Base-by-base conservation (phyloP, 805 yeast genomes). In the Vanderwaltozyma yarrowii region DNA sequence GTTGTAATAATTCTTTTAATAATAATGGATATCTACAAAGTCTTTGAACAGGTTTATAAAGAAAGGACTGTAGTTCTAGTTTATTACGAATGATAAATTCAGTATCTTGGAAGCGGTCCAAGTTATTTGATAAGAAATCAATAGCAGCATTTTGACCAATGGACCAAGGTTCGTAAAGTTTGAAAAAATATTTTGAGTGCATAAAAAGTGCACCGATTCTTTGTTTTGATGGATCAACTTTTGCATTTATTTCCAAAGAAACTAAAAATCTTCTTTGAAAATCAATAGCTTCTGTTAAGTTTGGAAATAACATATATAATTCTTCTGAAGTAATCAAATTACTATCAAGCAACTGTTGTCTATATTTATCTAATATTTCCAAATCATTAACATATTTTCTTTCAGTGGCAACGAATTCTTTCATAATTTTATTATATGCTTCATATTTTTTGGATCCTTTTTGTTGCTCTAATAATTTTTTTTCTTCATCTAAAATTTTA, bases 31-130 rank as follows among this genome's bases (percentile, higher is more conserved):
- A 92, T 58, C 88, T 85, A 69, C 96, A 85, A n/a, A 92, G 70
- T 45, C 99, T 73, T 65, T 92, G 99, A 28, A 92, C 85, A 0
- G 99, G 99, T 58, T 89, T 92, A 49, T 92, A 75, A 30, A 92
- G 69, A 60, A 84, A 84, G 36, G 89, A 78, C 56, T 84, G 97
- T 38, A 92, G 68, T 59, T 89, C 98, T 54, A 87, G 78, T 31
- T 85, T 81, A 20, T 92, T 89, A 46, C 79, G 89, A 42, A 88
- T 76, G 29, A 87, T 62, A 37, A 86, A 69, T 47, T 74, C 74
- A 5, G 68, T 54, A 5, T 76, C 71, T 46, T 83, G 86, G 46
- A 70, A 72, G 23, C 61, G 56, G 21, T 58, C 55, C 36, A 59
- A 45, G 19, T 57, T 58, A 11, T 61, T 52, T 32, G 69, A 67